phyloP scores from a whole-genome alignment of 371 early-diverging fungal genomes.

The Saksenaea vasiformis region DNA sequence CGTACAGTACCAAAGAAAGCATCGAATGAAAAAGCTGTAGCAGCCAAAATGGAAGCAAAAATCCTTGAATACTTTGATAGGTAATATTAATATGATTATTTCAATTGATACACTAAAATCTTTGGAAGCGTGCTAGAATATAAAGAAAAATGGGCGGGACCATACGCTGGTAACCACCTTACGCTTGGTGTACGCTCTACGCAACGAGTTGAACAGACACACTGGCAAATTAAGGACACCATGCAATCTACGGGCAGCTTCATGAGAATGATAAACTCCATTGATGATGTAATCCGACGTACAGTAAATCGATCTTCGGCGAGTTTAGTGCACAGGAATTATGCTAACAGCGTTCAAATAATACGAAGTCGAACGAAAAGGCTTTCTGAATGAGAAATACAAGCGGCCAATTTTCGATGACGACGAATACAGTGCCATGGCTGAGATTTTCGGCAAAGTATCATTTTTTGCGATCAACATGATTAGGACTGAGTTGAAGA shows the following conservation, averaged over 20 bases:
- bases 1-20: no score
- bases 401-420: no score
- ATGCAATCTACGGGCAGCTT: neutral
- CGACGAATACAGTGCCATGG: neutral
- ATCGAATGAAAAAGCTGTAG: no score
- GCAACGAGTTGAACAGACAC: neutral
- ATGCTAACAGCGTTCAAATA: no score
- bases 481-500: neutral
- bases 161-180: neutral
- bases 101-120: neutral
- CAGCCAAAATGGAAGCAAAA: no score
- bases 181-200: neutral
- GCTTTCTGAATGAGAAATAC: no score
- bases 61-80: neutral
- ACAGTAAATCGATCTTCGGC: no score
- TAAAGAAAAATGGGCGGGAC: slow-evolving; percentile 10
- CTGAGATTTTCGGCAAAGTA: neutral
- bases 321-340: no score
- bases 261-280: no score
- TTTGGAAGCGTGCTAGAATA: neutral
- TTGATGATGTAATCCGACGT: no score
- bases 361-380: neutral
- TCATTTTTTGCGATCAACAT: neutral
- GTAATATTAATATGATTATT: neutral
- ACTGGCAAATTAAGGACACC: neutral